Conservation (phyloP, 495 filamentous ascomycete genomes). For the Penicillium paxilli region DNA sequence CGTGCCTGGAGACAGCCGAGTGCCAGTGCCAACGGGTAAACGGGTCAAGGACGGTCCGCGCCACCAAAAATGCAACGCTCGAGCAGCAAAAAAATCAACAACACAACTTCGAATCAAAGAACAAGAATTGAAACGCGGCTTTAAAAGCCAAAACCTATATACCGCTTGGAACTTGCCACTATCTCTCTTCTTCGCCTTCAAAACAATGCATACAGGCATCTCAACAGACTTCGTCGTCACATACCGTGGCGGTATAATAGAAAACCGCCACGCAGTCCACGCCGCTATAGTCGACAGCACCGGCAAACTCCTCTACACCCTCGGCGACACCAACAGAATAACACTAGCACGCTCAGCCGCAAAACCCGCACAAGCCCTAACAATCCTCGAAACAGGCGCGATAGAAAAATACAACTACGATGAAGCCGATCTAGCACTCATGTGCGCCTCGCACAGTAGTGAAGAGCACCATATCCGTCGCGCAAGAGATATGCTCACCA, state of each 20-base stretch:
- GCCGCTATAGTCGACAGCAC: constrained; percentile 34
- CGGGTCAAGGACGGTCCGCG: not conserved
- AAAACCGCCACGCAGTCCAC: constrained; percentile 40
- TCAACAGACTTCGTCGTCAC: constrained; percentile 26
- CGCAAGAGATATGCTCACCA: constrained; percentile 32
- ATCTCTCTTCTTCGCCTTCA: too few species aligned
- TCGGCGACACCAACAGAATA: constrained; percentile 36
- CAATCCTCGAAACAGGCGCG: constrained; percentile 33
- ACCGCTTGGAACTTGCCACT: too few species aligned
- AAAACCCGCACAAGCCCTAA: constrained; percentile 41
- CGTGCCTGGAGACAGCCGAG: not conserved
- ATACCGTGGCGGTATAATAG: constrained; percentile 29
- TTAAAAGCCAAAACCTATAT: too few species aligned
- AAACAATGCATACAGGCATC: constrained; percentile 12
- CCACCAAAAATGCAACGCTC: not conserved
- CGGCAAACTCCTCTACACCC: constrained; percentile 30
- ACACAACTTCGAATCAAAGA: too few species aligned
- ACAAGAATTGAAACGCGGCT: too few species aligned
- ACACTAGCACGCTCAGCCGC: constrained; percentile 43
- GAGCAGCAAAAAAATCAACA: too few species aligned
- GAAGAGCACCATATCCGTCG: constrained; percentile 37
- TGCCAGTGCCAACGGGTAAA: too few species aligned
- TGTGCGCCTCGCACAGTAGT: constrained; percentile 48
- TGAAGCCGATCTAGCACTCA: constrained; percentile 38
- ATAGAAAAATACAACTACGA: constrained; percentile 33